Percentiles rank a stretch among this genome's conserved stretches.
Evolutionary conservation across 2,329 filamentous ascomycete species (phyloP).

Genomic region (Aspergillus ustus): DNA sequence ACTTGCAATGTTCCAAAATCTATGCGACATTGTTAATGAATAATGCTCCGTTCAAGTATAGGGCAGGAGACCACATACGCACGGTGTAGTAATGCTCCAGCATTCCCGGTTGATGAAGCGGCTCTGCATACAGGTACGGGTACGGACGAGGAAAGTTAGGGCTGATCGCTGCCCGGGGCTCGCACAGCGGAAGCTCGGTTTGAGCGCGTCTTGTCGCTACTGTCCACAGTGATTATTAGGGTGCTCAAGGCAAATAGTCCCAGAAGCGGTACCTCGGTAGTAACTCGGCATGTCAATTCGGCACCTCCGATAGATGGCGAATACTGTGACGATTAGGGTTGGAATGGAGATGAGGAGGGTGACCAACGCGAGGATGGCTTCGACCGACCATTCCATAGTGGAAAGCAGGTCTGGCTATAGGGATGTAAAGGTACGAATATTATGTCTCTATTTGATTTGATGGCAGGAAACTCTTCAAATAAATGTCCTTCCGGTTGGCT

Average conservation of each 20-base stretch:
- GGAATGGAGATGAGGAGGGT: not conserved
- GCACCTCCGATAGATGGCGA: not conserved
- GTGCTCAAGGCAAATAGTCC: too few relatives aligned
- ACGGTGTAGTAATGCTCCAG: not conserved
- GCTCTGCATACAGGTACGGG: not conserved
- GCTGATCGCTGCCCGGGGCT: not conserved
- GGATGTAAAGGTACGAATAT: not conserved
- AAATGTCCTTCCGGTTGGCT: too few relatives aligned
- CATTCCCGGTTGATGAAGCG: not conserved
- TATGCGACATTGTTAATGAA: not conserved
- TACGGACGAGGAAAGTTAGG: not conserved
- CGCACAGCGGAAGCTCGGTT: too few relatives aligned
- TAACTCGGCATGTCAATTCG: too few relatives aligned
- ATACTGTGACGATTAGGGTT: not conserved
- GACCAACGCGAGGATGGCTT: not conserved
- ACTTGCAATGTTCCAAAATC: not conserved
- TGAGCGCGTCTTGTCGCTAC: not conserved
- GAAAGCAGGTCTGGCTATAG: too few relatives aligned
- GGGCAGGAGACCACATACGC: not conserved
- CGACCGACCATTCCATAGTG: not conserved
- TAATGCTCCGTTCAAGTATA: not conserved
- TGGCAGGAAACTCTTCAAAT: too few relatives aligned
- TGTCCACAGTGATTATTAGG: too few relatives aligned
- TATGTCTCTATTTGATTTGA: not conserved
- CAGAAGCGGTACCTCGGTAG: too few relatives aligned